Conservation (phyloP, 768 basidiomycete genomes). For the Pleurotus ostreatus region DNA sequence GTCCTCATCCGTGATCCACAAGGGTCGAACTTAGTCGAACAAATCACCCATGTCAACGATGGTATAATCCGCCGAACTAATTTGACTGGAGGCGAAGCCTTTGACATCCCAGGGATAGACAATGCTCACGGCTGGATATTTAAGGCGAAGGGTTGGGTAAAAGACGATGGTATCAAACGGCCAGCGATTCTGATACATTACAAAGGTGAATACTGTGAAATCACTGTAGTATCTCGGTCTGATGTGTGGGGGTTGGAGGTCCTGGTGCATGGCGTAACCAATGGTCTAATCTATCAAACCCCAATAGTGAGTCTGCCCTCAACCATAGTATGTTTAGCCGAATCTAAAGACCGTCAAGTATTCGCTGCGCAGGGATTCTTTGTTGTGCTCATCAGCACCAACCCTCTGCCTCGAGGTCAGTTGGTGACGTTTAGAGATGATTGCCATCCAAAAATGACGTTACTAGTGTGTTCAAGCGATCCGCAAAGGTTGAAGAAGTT, state of each 20-base stretch:
- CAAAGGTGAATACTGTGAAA: background rate
- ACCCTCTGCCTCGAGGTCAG: background rate
- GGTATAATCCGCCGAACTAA: background rate
- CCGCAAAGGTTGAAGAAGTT: background rate
- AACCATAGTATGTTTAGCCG: too few species aligned
- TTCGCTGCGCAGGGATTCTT: conserved; percentile 5
- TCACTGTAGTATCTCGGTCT: background rate
- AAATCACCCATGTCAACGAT: conserved; percentile 1
- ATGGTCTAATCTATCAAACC: conserved; percentile 2
- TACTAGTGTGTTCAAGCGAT: background rate
- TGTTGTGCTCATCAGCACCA: background rate
- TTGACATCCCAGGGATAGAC: background rate
- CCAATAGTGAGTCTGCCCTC: background rate
- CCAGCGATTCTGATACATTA: conserved; percentile 1
- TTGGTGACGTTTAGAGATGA: background rate
- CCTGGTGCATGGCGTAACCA: background rate
- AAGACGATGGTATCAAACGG: background rate
- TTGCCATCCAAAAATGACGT: background rate
- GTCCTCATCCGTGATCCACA: background rate
- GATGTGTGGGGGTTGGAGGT: background rate
- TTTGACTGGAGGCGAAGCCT: background rate
- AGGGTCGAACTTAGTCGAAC: background rate
- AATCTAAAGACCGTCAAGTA: background rate
- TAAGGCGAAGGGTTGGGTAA: background rate
- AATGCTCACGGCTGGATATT: background rate